phyloP scores from a whole-genome alignment of 2,329 filamentous ascomycete species.

The Exophiala aquamarina region DNA sequence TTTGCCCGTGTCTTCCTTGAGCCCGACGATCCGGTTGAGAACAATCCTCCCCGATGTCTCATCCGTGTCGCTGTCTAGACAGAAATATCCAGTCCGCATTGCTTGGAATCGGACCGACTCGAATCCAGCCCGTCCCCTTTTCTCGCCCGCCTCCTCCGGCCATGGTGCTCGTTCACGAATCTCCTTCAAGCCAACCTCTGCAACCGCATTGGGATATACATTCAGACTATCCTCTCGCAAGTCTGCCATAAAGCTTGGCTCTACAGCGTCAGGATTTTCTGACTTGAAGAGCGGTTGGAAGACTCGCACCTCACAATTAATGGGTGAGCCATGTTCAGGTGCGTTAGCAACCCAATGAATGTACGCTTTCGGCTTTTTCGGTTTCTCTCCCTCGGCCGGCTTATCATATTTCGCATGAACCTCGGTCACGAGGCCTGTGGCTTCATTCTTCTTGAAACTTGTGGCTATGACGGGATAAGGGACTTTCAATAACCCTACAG shows the following conservation, averaged over 20 bases:
- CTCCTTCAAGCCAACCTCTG: constrained; percentile 82
- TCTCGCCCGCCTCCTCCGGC: constrained; percentile 75
- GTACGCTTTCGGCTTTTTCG: constrained; percentile 68
- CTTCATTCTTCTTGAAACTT: constrained; percentile 66
- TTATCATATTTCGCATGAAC: constrained; percentile 69
- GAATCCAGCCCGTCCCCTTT: constrained; percentile 56
- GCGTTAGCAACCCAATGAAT: constrained; percentile 87
- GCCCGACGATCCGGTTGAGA: constrained; percentile 84
- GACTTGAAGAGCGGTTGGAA: constrained; percentile 85
- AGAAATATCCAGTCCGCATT: constrained; percentile 84
- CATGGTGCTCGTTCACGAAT: constrained; percentile 72
- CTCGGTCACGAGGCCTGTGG: constrained; percentile 63
- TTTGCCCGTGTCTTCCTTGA: constrained; percentile 86
- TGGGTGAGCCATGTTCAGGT: constrained; percentile 58
- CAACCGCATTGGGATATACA: constrained; percentile 72
- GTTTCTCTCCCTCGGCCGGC: constrained; percentile 62
- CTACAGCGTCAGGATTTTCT: constrained; percentile 73
- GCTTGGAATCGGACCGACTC: constrained; percentile 88
- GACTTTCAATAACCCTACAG: constrained; percentile 70
- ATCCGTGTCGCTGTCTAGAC: constrained; percentile 75
- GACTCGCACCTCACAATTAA: constrained; percentile 71
- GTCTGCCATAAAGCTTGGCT: constrained; percentile 79
- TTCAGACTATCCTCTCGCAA: constrained; percentile 82
- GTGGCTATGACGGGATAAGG: constrained; percentile 69
- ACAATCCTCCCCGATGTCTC: constrained; percentile 68